Evolutionary conservation across 257 asterid species (phyloP).

Genomic region (Plantago major): DNA sequence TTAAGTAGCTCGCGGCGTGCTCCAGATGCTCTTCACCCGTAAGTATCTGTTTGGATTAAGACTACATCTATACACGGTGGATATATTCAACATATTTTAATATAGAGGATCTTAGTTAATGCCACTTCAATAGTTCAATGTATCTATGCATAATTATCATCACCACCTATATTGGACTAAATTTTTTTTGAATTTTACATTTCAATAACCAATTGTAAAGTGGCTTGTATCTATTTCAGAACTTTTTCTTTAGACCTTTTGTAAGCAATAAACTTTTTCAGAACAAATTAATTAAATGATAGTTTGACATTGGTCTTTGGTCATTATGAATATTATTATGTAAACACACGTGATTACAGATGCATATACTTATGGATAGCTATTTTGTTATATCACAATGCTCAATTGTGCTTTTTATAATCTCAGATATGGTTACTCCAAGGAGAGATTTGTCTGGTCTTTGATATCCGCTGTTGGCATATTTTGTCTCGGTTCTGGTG

Average conservation of each 20-base stretch:
- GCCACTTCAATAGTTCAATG: no score
- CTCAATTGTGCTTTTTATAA: constrained; percentile 23
- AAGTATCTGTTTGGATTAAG: constrained; percentile 21
- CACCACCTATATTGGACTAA: neutral
- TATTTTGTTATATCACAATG: constrained; percentile 5
- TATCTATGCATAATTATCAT: neutral
- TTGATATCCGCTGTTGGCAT: constrained; percentile 98
- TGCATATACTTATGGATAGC: constrained; percentile 6
- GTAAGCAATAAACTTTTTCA: no score
- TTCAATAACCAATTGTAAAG: neutral
- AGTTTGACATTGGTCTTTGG: neutral
- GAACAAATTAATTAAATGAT: no score
- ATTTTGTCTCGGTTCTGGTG: constrained; percentile 97
- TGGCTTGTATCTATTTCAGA: constrained; percentile 15
- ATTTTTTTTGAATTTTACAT: constrained; percentile 5
- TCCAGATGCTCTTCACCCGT: constrained; percentile 98
- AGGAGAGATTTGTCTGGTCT: constrained; percentile 98
- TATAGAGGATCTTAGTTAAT: no score
- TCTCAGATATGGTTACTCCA: constrained; percentile 90
- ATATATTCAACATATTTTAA: no score
- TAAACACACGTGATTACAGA: constrained; percentile 9
- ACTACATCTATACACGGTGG: no score
- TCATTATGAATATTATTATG: constrained; percentile 5
- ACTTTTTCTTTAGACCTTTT: no score
- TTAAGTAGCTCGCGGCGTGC: constrained; percentile 94